These are phyloP conservation scores for Cantharellus anzutake DNA, from an alignment of 768 basidiomycete species.

Conservation along the genomic window DNA sequence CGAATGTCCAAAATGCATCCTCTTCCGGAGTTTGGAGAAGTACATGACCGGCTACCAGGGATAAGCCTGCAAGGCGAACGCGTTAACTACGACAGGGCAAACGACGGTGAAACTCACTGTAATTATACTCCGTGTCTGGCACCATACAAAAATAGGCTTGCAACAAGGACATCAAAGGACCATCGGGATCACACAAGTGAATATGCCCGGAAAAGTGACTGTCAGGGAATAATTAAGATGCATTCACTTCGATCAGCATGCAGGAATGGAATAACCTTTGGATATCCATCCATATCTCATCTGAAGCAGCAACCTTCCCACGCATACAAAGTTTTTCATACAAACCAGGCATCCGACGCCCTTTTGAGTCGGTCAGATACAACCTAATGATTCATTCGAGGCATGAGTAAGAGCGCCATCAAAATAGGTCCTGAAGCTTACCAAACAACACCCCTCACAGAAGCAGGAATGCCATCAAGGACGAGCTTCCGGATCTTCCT, in stretches of 20 bases:
- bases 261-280: conserved; percentile 15
- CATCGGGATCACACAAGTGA: conserved; percentile 34
- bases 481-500: conserved; percentile 63
- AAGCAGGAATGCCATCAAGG: conserved; percentile 60
- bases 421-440: conserved; percentile 2
- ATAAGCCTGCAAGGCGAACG: conserved; percentile 29
- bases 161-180: conserved; percentile 34
- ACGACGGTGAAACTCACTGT: conserved; percentile 25
- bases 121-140: conserved; percentile 52
- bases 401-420: no score
- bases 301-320: conserved; percentile 28
- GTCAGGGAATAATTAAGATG: neutral
- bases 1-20: conserved; percentile 82
- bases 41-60: conserved; percentile 51
- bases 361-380: conserved; percentile 59
- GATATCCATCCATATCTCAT: conserved; percentile 42
- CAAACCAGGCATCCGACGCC: conserved; percentile 44
- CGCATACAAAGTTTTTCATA: conserved; percentile 44
- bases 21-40: conserved; percentile 64
- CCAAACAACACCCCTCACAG: conserved; percentile 75
- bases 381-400: conserved; percentile 14
- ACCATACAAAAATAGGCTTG: conserved; percentile 76
- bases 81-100: neutral
- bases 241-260: neutral
- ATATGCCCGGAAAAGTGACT: conserved; percentile 33